Base-by-base conservation (phyloP, 768 basidiomycete genomes). In the Filobasidium floriforme region DNA sequence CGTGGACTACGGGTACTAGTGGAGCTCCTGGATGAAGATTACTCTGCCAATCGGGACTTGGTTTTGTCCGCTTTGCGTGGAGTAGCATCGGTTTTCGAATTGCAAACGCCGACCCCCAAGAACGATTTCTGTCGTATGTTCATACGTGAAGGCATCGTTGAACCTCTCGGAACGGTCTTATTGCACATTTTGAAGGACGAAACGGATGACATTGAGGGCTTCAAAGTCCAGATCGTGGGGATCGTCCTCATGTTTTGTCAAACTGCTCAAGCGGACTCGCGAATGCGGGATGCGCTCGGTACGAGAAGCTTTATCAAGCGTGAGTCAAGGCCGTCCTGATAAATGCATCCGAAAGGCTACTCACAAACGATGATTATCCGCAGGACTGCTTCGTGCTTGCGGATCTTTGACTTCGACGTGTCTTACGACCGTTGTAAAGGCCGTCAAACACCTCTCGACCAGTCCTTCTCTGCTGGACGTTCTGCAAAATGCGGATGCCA, bases 101-200 rank as follows among this genome's bases (percentile, higher is more conserved):
- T 98, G 32, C 79, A 97, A 77, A 92, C 90, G 57, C 90, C 96
- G 9, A 96, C 93, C 3, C 92, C 93, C 12, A 91, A 96, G 78
- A 97, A 96, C 75, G 96, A 98, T 79, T 98, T 98, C 76, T 97
- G 93, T 75, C 85, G 96, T 11, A 93, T 98, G 89, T 94, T 98
- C 81, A 90, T 96, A 49, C 84, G 92, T 6, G 96, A 98, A 80
- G 96, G 96, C 29, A 81, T 99, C 2, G 82, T 96, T 55, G 93
- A 96, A 70, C 94, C 96, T 0, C 81, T 99, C 0, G 90, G 92
- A 0, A 86, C 88, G 1, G 96, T 94, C 1, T 79, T 99, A 28
- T 80, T 94, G 66, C 89, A 90, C 72, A 89, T 97, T 62, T 90
- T 93, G 83, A 68, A 72, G 26, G 81, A 82, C 62, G 68, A 70